Evolutionary conservation across 116 monocot genomes (phyloP), one percentile per base, ranked within the genome.

Genomic region (Papilionanthe hybrid): DNA sequence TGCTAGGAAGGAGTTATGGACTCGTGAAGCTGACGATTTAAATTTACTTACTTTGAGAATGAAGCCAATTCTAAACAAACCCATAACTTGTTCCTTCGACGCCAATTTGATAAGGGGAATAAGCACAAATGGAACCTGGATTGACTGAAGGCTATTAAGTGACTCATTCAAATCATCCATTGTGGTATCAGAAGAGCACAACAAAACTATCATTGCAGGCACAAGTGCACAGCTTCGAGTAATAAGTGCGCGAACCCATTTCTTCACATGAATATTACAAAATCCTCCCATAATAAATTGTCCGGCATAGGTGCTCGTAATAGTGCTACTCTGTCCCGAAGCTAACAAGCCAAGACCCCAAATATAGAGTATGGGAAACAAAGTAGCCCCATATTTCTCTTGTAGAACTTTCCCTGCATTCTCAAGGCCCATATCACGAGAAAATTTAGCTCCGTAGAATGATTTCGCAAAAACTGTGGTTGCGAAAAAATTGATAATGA

Each of bases 211-310:
- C 22, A 83, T 87, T 27, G 87, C 80, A 28, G 87, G 87, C 15
- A 83, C 50, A 80, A 81, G 78, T 9, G 87, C 87, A 30, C 50
- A 87, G 29, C 83, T 87, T 32, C 87, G 76, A 75, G 87, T 87
- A 42, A 83, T 87, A 45, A 83, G 32, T 55, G 89, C 83, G 10
- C 89, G 81, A 63, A 86, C 81, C 89, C 89, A 89, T 66, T 89
- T 89, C 86, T 86, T 89, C 79, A 89, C 71, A 50, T 86, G 89
- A 79, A 89, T 84, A 84, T 89, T 89, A 55, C 86, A 79, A 76
- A 89, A 89, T 11, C 89, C 89, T 44, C 84, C 84, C 89, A 89
- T 89, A 43, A 89, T 86, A 77, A 89, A 89, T 43, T 89, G 89
- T 12, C 89, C 89, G 7, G 89, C 89, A 81, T 89, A 89, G 41